Evolutionary conservation across 2,329 filamentous ascomycete species (phyloP).

Genomic region (Ophiosphaerella herpotricha): DNA sequence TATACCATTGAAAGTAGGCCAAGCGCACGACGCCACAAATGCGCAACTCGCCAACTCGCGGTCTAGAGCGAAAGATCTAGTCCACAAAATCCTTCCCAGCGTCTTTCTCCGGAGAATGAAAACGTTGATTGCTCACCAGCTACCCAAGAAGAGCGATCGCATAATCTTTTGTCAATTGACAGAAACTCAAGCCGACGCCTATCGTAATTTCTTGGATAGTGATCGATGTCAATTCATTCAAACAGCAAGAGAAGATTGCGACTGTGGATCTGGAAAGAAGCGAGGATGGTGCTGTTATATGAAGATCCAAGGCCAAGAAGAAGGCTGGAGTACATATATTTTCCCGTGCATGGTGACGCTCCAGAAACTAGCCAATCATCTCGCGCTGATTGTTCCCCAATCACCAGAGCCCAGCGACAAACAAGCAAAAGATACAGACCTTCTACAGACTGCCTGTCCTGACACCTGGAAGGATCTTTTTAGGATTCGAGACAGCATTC

Average conservation of each 20-base stretch:
- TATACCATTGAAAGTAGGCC: conserved; percentile 80
- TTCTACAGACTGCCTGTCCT: conserved; percentile 75
- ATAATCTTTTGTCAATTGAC: conserved; percentile 96
- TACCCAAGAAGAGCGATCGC: conserved; percentile 91
- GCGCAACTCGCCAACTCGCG: conserved; percentile 80
- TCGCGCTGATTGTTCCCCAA: conserved; percentile 81
- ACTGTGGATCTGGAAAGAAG: conserved; percentile 70
- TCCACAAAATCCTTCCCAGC: conserved; percentile 81
- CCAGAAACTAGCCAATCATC: conserved; percentile 88
- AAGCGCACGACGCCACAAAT: conserved; percentile 88
- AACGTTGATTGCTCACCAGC: conserved; percentile 83
- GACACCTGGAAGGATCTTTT: conserved; percentile 76
- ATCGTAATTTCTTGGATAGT: conserved; percentile 78
- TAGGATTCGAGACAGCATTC: conserved; percentile 73
- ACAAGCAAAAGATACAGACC: conserved; percentile 75
- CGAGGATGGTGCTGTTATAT: conserved; percentile 81
- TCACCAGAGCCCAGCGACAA: conserved; percentile 69
- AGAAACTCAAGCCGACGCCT: conserved; percentile 77
- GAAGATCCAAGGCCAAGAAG: conserved; percentile 58
- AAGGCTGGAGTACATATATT: conserved; percentile 74
- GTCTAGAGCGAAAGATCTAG: conserved; percentile 80
- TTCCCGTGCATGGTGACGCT: conserved; percentile 84
- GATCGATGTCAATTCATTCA: conserved; percentile 72
- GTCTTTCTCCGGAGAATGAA: conserved; percentile 96
- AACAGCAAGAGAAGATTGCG: conserved; percentile 68